Conservation (phyloP, 108 stramenopile species). For the Cyclotella choctawhatcheeana region DNA sequence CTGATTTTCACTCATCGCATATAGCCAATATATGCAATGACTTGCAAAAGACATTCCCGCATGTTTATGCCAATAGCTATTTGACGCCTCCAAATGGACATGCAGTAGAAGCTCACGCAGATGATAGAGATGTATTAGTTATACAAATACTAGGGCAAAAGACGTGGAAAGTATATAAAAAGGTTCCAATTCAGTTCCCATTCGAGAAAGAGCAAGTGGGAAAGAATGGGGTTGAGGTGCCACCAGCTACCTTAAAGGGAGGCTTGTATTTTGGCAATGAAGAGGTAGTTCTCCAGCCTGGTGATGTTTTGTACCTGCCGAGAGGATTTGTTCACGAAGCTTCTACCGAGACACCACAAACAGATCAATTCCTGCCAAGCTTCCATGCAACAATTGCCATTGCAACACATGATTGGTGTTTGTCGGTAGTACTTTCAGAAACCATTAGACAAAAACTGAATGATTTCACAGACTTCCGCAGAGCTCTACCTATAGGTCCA, state of each 20-base stretch:
- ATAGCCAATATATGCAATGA: constrained; percentile 71
- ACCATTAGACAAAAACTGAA: constrained; percentile 38
- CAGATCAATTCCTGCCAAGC: constrained; percentile 42
- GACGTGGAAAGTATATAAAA: constrained; percentile 76
- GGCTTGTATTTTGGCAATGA: constrained; percentile 47
- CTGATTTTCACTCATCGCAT: constrained; percentile 55
- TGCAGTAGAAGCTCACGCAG: constrained; percentile 84
- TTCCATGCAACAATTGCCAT: constrained; percentile 83
- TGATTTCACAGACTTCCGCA: constrained; percentile 48
- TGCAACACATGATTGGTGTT: constrained; percentile 90
- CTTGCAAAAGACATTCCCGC: constrained; percentile 68
- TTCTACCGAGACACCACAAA: constrained; percentile 29
- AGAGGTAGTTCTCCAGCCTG: constrained; percentile 53
- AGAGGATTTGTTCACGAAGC: constrained; percentile 90
- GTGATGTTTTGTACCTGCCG: constrained; percentile 89
- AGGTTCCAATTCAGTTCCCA: constrained; percentile 71
- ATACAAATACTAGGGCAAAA: constrained; percentile 80
- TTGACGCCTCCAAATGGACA: constrained; percentile 79
- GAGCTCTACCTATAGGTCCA: constrained; percentile 50
- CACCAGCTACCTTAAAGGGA: constrained; percentile 53
- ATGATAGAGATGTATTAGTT: constrained; percentile 91
- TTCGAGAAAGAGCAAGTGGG: constrained; percentile 88
- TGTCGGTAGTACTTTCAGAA: constrained; percentile 56
- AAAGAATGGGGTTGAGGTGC: constrained; percentile 70
- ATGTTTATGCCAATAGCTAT: constrained; percentile 84